phyloP scores from a whole-genome alignment of 306 rosid genomes.

The Dalbergia oliveri region DNA sequence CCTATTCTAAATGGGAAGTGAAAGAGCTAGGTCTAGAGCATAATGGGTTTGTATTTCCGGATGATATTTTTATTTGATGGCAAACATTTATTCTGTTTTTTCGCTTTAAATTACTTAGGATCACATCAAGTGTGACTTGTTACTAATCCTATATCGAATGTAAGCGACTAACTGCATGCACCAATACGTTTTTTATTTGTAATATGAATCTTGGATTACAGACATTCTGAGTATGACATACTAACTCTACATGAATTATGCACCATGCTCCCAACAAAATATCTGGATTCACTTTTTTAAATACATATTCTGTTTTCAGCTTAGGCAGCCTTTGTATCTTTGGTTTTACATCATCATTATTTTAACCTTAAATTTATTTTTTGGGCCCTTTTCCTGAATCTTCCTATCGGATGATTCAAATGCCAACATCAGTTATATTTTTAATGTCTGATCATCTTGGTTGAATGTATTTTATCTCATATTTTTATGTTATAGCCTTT shows the following conservation, averaged over 20 bases:
- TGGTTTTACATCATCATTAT: neutral
- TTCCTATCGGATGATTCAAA: neutral
- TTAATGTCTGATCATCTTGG: conserved; percentile 24
- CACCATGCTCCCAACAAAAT: neutral
- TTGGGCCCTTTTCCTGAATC: neutral
- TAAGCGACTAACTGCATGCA: conserved; percentile 11
- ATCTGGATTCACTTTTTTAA: neutral
- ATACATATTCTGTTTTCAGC: neutral
- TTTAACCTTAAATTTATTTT: neutral
- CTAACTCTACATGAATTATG: neutral
- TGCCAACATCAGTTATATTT: conserved; percentile 15
- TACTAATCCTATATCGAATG: conserved; percentile 35
- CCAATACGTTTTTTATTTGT: conserved; percentile 2
- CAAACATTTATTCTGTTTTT: conserved; percentile 10
- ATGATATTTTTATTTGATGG: conserved; percentile 35
- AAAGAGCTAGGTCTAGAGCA: conserved; percentile 97
- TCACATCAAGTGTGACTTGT: neutral
- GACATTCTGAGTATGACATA: conserved; percentile 16
- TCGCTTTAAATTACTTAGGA: conserved; percentile 21
- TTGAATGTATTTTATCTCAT: conserved; percentile 10
- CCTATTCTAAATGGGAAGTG: conserved; percentile 95
- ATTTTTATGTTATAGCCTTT: neutral
- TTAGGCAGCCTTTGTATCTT: neutral
- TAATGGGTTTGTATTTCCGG: conserved; percentile 80
- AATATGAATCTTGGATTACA: neutral